Base-by-base conservation (phyloP, 2,329 filamentous ascomycete genomes). In the Fusarium siculi region DNA sequence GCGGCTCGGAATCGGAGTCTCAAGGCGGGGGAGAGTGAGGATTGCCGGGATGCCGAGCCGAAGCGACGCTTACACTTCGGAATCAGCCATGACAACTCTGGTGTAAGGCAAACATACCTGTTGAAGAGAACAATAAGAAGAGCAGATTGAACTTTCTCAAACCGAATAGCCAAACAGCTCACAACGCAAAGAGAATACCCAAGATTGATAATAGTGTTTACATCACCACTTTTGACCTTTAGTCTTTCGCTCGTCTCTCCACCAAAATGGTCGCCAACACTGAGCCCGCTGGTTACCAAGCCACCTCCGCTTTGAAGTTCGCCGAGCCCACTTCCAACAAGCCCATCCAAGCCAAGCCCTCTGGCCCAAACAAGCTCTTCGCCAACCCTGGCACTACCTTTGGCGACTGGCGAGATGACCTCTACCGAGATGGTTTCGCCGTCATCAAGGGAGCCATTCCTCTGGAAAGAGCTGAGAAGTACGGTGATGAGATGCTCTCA, bases 1-100 rank as follows among this genome's bases (percentile, higher is more conserved):
- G 3, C 62, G 63, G 63, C 18, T 67, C 65, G 65, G 64, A 6
- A 53, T 42, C 63, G 63, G 53, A 67, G 36, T 53, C 34, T 52
- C 10, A 18, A 11, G 5, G 44, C 4, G 47, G 19, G 23, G 34
- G 5, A 34, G 19, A 25, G 15, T 14, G 0, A 3, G 8, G 2
- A 23, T 34, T 34, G 5, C 59, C 36, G 21, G 21, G 40, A n/a
- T 62, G 21, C 65, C 65, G 65, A 68, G 34, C 65, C 65, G 65
- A 62, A 68, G 36, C 65, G 63, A 54, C 0, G 16, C 12, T 8
- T 7, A 0, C n/a, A 37, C 0, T 4, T 19, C 39, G 39, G 53
- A 39, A 40, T 52, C 23, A 25, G 28, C 9, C 7, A 1, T 6
- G 6, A 5, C 1, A 19, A 14, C 10, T 25, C 23, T 40, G 14